Base-by-base conservation (phyloP, 164 flowering plant species). In the Berberis vulgaris region DNA sequence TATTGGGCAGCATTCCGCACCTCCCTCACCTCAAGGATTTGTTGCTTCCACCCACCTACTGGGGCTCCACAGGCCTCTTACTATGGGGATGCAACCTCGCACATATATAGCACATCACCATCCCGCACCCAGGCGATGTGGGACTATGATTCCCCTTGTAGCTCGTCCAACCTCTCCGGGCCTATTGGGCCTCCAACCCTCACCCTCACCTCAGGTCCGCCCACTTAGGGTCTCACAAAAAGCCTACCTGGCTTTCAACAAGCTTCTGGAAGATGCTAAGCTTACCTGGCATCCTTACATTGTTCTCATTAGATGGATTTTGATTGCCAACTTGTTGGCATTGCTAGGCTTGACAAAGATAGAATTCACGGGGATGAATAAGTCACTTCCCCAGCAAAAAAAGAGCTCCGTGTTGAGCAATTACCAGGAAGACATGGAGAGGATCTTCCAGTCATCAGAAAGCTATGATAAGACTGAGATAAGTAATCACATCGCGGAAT, bases 231-330 rank as follows among this genome's bases (percentile, higher is more conserved):
- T n/a, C n/a, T n/a, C n/a, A n/a, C n/a, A n/a, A n/a, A n/a, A 73
- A 62, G 76, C 73, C 8, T 73, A 69, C 54, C 49, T 73, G 61
- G 55, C 57, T 40, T 73, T 66, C 64, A 66, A 69, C 44, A 65
- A 73, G 67, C 65, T 73, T 43, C 44, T 68, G 2, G 58, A 57
- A 50, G 62, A 63, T 61, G 38, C 68, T 5, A 47, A 57, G 5
- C 66, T 57, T 43, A 49, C 70, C 3, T 69, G 73, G 71, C 73
- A 66, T 55, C 73, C 76, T 65, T 73, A 69, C 55, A 67, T 12
- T 42, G 55, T 73, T 58, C 49, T 69, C 40, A 45, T 73, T 7
- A 70, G 65, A 26, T 69, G 77, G 73, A 69, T 11, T 1, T 42
- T 54, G 2, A 43, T 73, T 47, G 64, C 68, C 59, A 69, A 66